Evolutionary conservation across 352 stramenopile genomes (phyloP), one percentile per base, ranked within the genome.

Genomic region (Phytophthora pisi): DNA sequence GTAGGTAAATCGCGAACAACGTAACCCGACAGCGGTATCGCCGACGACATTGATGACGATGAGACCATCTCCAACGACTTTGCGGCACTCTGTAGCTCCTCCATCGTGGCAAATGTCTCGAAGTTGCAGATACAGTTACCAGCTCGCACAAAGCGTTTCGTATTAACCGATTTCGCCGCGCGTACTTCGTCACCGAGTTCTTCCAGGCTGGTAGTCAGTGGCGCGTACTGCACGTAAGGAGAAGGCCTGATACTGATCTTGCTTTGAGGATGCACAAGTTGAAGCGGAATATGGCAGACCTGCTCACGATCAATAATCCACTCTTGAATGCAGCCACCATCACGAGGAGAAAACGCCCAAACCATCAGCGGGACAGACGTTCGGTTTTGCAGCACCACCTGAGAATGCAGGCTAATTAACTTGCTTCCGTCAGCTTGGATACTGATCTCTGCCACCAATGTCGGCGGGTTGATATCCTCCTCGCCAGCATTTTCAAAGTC

Each of bases 341-440:
- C 84, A 26, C 86, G 84, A 66, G 89, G 89, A 5, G 88, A 93
- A 75, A 95, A 96, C 11, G 84, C 88, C 89, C 89, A 96, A 4
- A 96, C 78, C 83, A 96, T 94, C 26, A 96, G 66, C 3, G 89
- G 89, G 57, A 96, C 81, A 16, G 85, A 93, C 4, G 89, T 96
- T 73, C 88, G 82, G 43, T 96, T 96, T 67, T 93, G 85, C 6
- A 96, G 66, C 30, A 96, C 86, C 16, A 96, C 76, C 62, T 96
- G 89, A 28, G 89, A 96, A 69, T 96, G 89, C 11, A 96, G 51
- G 20, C 86, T 93, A 61, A 96, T 95, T 42, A 96, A 57, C 60
- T 96, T 96, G 68, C 88, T 96, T 5, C 89, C 89, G 57, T 96
- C 89, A 0, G 83, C 84, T 70, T 96, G 87, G 57, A 96, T 92